Evolutionary conservation across 2,329 filamentous ascomycete genomes (phyloP), one percentile per base, ranked within the genome.

Genomic region (Ilyonectria sp.): DNA sequence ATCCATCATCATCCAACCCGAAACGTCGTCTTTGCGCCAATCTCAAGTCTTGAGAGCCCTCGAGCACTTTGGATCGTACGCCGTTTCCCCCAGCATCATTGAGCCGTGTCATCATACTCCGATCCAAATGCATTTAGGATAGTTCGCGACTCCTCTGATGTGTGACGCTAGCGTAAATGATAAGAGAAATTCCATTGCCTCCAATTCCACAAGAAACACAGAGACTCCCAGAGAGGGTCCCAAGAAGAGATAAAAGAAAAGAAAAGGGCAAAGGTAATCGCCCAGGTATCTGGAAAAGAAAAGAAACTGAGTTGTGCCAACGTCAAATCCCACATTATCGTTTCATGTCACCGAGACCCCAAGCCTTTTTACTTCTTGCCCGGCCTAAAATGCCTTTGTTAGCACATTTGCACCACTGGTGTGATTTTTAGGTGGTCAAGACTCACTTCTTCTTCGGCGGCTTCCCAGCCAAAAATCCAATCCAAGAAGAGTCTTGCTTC

Each of bases 401-500:
- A 71, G 60, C 47, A 29, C 56, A 19, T 23, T n/a, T 65, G 57
- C 17, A 33, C 13, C 43, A 37, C 23, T 10, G 23, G 11, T 23
- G 10, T 17, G n/a, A 35, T 6, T 15, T 53, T 4, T 13, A 35
- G 44, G 8, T 31, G 21, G 33, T 17, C n/a, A 8, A 21, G 10
- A 73, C 77, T 73, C 63, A 79, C 74, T 78, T 80, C 74, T 79
- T 78, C 71, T 76, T 78, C 19, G 66, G 53, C 23, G 77, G 75
- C 49, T 77, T 78, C 52, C 75, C 76, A 37, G 73, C 75, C 49
- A 78, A 69, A 54, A 78, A 78, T 17, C 69, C 72, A 54, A 70
- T 65, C 64, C 75, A 50, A 7, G 49, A 63, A 11, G 73, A 73
- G 26, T 69, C 60, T 19, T 68, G 55, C 23, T 65, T 53, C 68